A percentile compares a stretch with the other conserved stretches of the same genome.
phyloP scores from a whole-genome alignment of 495 filamentous ascomycete genomes.

The Immersiella caudata region DNA sequence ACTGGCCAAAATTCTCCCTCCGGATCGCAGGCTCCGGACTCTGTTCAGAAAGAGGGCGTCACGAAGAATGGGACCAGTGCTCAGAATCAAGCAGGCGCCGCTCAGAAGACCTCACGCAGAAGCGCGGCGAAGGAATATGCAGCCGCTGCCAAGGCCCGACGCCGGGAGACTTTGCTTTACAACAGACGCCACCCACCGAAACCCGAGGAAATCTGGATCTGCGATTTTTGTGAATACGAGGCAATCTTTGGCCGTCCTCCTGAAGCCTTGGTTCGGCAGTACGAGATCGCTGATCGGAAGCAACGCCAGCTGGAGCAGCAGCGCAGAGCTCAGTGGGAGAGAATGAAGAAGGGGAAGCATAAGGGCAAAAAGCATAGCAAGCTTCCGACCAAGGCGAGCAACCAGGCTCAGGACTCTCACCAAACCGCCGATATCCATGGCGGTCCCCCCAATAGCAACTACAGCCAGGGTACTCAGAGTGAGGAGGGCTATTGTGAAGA shows the following conservation, averaged over 20 bases:
- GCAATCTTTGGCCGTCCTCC: conserved; percentile 82
- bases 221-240: conserved; percentile 90
- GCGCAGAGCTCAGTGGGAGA: conserved; percentile 82
- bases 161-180: conserved; percentile 48
- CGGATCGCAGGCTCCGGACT: conserved; percentile 10
- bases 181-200: conserved; percentile 77
- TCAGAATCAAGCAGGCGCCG: conserved; percentile 17
- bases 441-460: conserved; percentile 32
- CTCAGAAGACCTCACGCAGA: conserved; percentile 26
- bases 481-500: conserved; percentile 45
- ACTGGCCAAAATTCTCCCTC: conserved; percentile 5
- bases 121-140: conserved; percentile 27
- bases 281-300: conserved; percentile 90
- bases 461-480: conserved; percentile 34
- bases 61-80: conserved; percentile 9
- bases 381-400: conserved; percentile 59
- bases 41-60: conserved; percentile 18
- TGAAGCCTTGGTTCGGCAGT: conserved; percentile 81
- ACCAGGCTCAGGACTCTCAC: conserved; percentile 32
- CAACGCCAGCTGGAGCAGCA: conserved; percentile 80
- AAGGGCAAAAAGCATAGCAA: conserved; percentile 75
- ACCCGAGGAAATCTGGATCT: conserved; percentile 85
- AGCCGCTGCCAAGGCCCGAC: conserved; percentile 43
- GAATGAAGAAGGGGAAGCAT: conserved; percentile 91
- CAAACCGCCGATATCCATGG: conserved; percentile 31